phyloP scores from a whole-genome alignment of 2,329 filamentous ascomycete species.

The Diatrype stigma region DNA sequence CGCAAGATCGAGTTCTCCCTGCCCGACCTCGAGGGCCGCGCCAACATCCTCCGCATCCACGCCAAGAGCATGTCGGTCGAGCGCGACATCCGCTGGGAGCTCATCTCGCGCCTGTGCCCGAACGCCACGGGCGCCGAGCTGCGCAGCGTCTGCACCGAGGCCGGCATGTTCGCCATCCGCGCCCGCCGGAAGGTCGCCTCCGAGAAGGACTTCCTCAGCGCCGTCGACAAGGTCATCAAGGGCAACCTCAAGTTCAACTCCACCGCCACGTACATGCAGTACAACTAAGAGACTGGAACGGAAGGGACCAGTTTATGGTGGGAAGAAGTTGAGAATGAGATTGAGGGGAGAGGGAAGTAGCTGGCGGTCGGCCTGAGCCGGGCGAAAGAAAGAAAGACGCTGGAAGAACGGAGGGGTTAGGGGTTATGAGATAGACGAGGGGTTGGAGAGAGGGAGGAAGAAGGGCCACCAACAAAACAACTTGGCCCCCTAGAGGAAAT shows the following conservation, averaged over 20 bases:
- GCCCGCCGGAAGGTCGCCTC: conserved; percentile 94
- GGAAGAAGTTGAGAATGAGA: neutral
- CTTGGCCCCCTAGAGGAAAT: too few species aligned
- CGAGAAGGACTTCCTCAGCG: conserved; percentile 97
- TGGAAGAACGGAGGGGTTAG: too few species aligned
- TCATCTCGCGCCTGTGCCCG: conserved; percentile 93
- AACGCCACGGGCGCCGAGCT: conserved; percentile 96
- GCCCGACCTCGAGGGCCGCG: conserved; percentile 92
- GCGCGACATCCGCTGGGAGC: conserved; percentile 97
- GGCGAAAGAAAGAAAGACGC: too few species aligned
- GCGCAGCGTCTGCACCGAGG: conserved; percentile 94
- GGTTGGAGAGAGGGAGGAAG: too few species aligned
- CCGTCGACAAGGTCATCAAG: conserved; percentile 99
- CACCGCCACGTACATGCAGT: conserved; percentile 96
- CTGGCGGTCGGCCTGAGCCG: neutral
- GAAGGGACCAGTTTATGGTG: neutral
- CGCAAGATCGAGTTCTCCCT: conserved; percentile 98
- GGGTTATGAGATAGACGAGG: too few species aligned
- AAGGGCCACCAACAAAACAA: too few species aligned
- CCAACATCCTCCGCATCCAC: conserved; percentile 96
- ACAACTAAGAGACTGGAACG: conserved; percentile 64
- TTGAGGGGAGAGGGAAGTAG: neutral
- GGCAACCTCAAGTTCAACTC: conserved; percentile 99
- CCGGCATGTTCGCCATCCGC: conserved; percentile 96
- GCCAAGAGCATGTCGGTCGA: conserved; percentile 99